A percentile compares a stretch with the other conserved stretches of the same genome.
Conservation (phyloP, 345 rosid genomes). For the Citrus trifoliata region DNA sequence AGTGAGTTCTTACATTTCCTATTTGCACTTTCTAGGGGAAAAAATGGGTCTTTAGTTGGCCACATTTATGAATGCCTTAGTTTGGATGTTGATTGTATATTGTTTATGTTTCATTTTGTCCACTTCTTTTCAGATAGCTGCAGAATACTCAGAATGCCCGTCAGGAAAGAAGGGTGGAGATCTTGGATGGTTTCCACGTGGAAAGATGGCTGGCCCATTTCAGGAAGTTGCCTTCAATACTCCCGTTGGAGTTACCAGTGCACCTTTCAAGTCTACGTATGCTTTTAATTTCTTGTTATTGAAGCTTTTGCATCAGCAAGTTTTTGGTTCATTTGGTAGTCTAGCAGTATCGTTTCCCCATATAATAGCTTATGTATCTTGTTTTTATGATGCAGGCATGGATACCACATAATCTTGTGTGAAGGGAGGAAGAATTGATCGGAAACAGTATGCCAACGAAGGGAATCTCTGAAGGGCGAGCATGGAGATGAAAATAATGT, state of each 20-base stretch:
- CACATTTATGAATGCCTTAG: not conserved
- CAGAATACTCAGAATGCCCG: slow-evolving; percentile 93
- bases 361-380: not conserved
- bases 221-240: slow-evolving; percentile 91
- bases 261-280: slow-evolving; percentile 97
- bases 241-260: slow-evolving; percentile 79
- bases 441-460: not conserved
- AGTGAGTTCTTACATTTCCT: not conserved
- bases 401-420: slow-evolving; percentile 74
- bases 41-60: not conserved
- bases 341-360: not conserved
- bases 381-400: slow-evolving; percentile 56
- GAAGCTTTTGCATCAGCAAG: not conserved
- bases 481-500: not conserved
- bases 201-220: slow-evolving; percentile 98
- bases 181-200: slow-evolving; percentile 98
- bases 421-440: slow-evolving; percentile 91
- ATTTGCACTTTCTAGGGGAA: not conserved
- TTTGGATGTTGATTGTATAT: not conserved
- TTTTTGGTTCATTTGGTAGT: not conserved
- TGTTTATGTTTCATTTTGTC: not conserved
- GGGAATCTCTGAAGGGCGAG: not conserved
- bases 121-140: slow-evolving; percentile 54
- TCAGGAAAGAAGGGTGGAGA: slow-evolving; percentile 99
- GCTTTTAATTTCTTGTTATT: slow-evolving; percentile 1